Percentiles rank a stretch among this genome's conserved stretches.
phyloP scores from a whole-genome alignment of 164 flowering plant species.

The Echeveria elegans region DNA sequence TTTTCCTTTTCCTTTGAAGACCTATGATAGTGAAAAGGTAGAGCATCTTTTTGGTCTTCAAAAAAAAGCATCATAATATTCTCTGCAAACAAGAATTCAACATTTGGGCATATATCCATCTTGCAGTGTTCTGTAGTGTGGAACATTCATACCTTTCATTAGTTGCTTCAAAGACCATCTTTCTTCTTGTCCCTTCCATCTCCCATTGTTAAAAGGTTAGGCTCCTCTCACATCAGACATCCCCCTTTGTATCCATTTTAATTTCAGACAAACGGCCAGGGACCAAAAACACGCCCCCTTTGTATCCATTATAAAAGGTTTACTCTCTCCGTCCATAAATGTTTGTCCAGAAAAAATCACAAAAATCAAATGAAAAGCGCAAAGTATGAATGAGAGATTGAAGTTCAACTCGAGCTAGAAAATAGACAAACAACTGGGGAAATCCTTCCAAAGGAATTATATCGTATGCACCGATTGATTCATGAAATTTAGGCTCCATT shows the following conservation, averaged over 20 bases:
- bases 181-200: neutral
- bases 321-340: too few species aligned
- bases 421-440: too few species aligned
- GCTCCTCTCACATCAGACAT: conserved; percentile 3
- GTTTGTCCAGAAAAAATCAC: too few species aligned
- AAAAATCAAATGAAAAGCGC: too few species aligned
- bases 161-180: conserved; percentile 4
- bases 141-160: neutral
- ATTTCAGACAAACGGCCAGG: neutral
- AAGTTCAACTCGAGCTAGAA: too few species aligned
- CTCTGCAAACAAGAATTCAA: neutral
- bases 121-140: neutral
- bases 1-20: neutral
- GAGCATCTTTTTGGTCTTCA: neutral
- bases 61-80: neutral
- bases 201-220: neutral
- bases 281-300: too few species aligned
- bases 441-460: too few species aligned
- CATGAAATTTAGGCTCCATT: too few species aligned
- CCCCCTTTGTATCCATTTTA: neutral
- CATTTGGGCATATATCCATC: neutral
- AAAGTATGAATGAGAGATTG: too few species aligned
- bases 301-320: too few species aligned
- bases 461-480: too few species aligned
- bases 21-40: neutral